These are phyloP conservation scores for Malassezia caprae DNA, from an alignment of 1,284 basidiomycete species.

Conservation along the genomic window DNA sequence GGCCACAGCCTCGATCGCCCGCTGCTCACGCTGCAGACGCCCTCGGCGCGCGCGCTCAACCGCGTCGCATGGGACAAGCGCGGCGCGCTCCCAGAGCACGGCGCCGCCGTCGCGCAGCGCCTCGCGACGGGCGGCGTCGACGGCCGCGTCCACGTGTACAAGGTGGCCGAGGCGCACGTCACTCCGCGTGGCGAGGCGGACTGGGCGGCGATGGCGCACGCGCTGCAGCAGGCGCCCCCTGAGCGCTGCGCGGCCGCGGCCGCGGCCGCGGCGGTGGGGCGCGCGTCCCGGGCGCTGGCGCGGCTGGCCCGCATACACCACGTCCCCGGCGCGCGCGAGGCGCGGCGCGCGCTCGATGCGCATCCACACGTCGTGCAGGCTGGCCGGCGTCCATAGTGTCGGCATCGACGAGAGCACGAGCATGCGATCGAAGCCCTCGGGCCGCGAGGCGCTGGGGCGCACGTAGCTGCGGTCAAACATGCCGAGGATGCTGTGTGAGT, in stretches of 20 bases:
- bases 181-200: conserved; percentile 27
- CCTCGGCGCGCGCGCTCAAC: conserved; percentile 69
- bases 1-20: conserved; percentile 72
- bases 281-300: not conserved
- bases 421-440: conserved; percentile 15
- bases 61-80: conserved; percentile 78
- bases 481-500: conserved; percentile 6
- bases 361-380: not conserved
- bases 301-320: conserved; percentile 8
- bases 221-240: conserved; percentile 13
- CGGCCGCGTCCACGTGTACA: conserved; percentile 83
- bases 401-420: not conserved
- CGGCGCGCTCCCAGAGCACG: conserved; percentile 56
- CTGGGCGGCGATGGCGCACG: conserved; percentile 22
- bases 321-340: conserved; percentile 5
- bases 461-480: conserved; percentile 7
- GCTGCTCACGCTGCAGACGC: not conserved
- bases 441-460: not conserved
- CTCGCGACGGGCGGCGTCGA: conserved; percentile 78
- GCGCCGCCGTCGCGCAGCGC: conserved; percentile 55
- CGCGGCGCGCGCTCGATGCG: not conserved
- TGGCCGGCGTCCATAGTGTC: not conserved
- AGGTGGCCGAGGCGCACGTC: conserved; percentile 23
- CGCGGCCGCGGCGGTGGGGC: not conserved
- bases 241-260: not conserved